Evolutionary conservation across 2,329 filamentous ascomycete genomes (phyloP).

Genomic region (Claviceps pusilla): DNA sequence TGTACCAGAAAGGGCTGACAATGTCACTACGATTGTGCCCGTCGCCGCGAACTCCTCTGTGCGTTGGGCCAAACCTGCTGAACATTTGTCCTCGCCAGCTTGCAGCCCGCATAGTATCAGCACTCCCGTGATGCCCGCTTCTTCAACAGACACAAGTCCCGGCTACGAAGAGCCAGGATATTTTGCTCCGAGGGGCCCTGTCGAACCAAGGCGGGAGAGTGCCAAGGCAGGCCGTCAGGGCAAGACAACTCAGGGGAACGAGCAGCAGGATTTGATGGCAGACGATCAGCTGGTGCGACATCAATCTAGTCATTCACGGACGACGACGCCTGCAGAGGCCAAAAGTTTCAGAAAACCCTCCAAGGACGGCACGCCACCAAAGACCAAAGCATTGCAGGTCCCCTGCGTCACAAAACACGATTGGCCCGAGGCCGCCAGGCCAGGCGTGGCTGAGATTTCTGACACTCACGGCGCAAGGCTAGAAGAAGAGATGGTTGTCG

Average conservation of each 20-base stretch:
- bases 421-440: not conserved
- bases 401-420: not conserved
- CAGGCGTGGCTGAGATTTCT: slow-evolving; percentile 14
- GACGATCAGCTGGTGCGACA: slow-evolving; percentile 33
- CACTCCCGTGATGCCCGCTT: slow-evolving; percentile 53
- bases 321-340: slow-evolving; percentile 9
- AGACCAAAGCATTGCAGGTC: not conserved
- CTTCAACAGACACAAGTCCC: slow-evolving; percentile 60
- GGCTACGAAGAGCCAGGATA: slow-evolving; percentile 50
- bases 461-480: slow-evolving; percentile 20
- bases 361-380: not conserved
- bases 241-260: not conserved
- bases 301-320: slow-evolving; percentile 18
- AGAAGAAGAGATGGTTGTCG: slow-evolving; percentile 23
- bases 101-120: slow-evolving; percentile 62
- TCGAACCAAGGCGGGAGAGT: slow-evolving; percentile 28
- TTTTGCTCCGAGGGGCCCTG: slow-evolving; percentile 25
- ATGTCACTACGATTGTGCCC: not conserved
- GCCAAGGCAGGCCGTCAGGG: not conserved
- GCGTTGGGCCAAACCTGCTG: slow-evolving; percentile 24
- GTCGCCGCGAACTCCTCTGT: slow-evolving; percentile 20
- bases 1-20: not conserved
- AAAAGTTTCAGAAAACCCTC: slow-evolving; percentile 2
- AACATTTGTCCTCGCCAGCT: slow-evolving; percentile 37
- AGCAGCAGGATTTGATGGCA: slow-evolving; percentile 11